phyloP scores from a whole-genome alignment of 805 yeast species.

The Cyberlindnera mississippiensis region DNA sequence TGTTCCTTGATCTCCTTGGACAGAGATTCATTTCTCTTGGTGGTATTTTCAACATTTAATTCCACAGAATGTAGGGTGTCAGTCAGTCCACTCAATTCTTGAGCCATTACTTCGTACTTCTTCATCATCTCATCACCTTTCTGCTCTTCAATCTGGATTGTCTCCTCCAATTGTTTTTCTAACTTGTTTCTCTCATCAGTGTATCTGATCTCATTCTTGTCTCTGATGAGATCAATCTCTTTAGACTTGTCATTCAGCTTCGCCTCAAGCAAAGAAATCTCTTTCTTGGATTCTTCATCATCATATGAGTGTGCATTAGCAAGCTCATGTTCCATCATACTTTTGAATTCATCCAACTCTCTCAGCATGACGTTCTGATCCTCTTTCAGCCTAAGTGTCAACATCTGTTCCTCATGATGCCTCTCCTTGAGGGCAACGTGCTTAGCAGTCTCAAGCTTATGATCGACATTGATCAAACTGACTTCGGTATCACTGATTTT shows the following conservation, averaged over 20 bases:
- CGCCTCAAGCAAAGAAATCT: slow-evolving; percentile 21
- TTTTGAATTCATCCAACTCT: slow-evolving; percentile 34
- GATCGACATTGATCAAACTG: slow-evolving; percentile 12
- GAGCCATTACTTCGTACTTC: slow-evolving; percentile 27
- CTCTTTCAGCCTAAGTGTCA: slow-evolving; percentile 27
- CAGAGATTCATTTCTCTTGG: slow-evolving; percentile 1
- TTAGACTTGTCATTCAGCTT: slow-evolving; percentile 9
- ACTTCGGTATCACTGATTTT: slow-evolving; percentile 18
- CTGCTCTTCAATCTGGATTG: slow-evolving; percentile 25
- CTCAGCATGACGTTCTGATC: slow-evolving; percentile 26
- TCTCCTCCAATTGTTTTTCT: slow-evolving; percentile 18
- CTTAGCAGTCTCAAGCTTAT: slow-evolving; percentile 8
- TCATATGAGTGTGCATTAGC: slow-evolving; percentile 24
- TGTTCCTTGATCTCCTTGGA: slow-evolving; percentile 3
- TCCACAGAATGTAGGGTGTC: slow-evolving; percentile 4
- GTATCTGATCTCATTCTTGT: slow-evolving; percentile 4
- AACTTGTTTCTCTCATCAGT: slow-evolving; percentile 4
- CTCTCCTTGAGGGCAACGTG: slow-evolving; percentile 4
- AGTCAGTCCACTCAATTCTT: slow-evolving; percentile 20
- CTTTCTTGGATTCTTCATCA: slow-evolving; percentile 9
- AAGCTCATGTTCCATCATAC: slow-evolving; percentile 26
- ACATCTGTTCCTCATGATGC: slow-evolving; percentile 17
- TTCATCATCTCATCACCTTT: slow-evolving; percentile 29
- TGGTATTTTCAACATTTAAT: slow-evolving; percentile 2
- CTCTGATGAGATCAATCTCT: slow-evolving; percentile 2